Evolutionary conservation across 306 rosid genomes (phyloP).

Genomic region (Gastrolobium villosum): DNA sequence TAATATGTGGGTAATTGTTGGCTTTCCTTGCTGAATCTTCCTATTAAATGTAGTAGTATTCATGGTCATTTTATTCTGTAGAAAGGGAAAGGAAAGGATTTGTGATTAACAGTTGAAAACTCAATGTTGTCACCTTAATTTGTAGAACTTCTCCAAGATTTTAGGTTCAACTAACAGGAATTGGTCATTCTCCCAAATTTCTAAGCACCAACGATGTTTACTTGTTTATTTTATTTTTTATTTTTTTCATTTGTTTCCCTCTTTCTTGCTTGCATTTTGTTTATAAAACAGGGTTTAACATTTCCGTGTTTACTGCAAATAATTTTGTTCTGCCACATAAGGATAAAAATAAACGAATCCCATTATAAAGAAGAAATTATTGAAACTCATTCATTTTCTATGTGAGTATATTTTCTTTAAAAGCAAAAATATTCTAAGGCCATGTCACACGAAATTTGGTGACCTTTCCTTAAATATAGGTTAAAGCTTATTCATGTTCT

Average conservation of each 20-base stretch:
- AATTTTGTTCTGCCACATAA: no score
- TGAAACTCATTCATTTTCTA: no score
- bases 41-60: not conserved
- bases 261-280: no score
- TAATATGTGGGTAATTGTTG: not conserved
- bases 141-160: slow-evolving; percentile 13
- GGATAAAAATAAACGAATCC: no score
- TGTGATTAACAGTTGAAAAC: not conserved
- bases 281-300: no score
- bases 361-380: no score
- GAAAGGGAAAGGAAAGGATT: not conserved
- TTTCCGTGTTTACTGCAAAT: no score
- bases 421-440: no score
- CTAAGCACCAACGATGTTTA: not conserved
- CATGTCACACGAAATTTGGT: not conserved
- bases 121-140: not conserved
- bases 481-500: slow-evolving; percentile 30
- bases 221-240: not conserved
- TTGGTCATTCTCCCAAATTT: not conserved
- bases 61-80: not conserved
- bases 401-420: no score
- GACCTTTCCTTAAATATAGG: slow-evolving; percentile 16
- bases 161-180: slow-evolving; percentile 16
- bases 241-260: no score
- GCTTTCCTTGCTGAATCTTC: not conserved